Percentiles rank a stretch among this genome's conserved stretches.
These are phyloP conservation scores for Pisolithus albus DNA, from an alignment of 768 basidiomycete genomes.

Conservation along the genomic window DNA sequence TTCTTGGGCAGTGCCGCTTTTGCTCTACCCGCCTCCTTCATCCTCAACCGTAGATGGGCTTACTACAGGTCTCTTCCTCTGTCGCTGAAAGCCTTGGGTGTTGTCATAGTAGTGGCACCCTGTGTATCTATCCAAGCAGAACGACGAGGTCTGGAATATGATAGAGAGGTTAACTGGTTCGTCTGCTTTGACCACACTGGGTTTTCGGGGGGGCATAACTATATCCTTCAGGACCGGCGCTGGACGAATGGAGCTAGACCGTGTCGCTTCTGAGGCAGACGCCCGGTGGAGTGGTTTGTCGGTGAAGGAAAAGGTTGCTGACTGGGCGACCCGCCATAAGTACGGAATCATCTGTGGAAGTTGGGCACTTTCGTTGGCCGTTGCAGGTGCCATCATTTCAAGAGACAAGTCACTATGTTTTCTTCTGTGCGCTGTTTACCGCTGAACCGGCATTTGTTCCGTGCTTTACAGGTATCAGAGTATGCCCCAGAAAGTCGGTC, in stretches of 20 bases:
- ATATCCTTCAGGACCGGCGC: slow-evolving; percentile 27
- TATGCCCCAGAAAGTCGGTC: slow-evolving; percentile 22
- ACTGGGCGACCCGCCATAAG: slow-evolving; percentile 63
- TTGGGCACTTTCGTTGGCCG: slow-evolving; percentile 63
- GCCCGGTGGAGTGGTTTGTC: slow-evolving; percentile 46
- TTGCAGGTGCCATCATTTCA: slow-evolving; percentile 61
- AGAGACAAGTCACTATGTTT: slow-evolving; percentile 46
- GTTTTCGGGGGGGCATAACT: not conserved
- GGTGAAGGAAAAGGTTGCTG: slow-evolving; percentile 44
- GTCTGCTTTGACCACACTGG: slow-evolving; percentile 9
- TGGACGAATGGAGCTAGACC: slow-evolving; percentile 50
- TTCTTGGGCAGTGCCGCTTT: slow-evolving; percentile 36
- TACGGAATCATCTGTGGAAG: slow-evolving; percentile 68
- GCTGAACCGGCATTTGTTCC: not conserved
- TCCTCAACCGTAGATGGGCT: slow-evolving; percentile 45
- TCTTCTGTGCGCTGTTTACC: too few relatives aligned
- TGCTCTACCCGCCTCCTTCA: slow-evolving; percentile 43
- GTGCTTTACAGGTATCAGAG: slow-evolving; percentile 16
- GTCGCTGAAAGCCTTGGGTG: slow-evolving; percentile 62
- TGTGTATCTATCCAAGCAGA: slow-evolving; percentile 68
- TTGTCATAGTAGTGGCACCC: slow-evolving; percentile 63
- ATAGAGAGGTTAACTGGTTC: slow-evolving; percentile 51
- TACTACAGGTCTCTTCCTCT: slow-evolving; percentile 61
- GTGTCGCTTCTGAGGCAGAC: slow-evolving; percentile 27
- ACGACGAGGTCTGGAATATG: slow-evolving; percentile 57